Percentiles rank a stretch among this genome's conserved stretches.
These are phyloP conservation scores for Phytophthora syringae DNA, from an alignment of 352 stramenopile species.

Conservation along the genomic window DNA sequence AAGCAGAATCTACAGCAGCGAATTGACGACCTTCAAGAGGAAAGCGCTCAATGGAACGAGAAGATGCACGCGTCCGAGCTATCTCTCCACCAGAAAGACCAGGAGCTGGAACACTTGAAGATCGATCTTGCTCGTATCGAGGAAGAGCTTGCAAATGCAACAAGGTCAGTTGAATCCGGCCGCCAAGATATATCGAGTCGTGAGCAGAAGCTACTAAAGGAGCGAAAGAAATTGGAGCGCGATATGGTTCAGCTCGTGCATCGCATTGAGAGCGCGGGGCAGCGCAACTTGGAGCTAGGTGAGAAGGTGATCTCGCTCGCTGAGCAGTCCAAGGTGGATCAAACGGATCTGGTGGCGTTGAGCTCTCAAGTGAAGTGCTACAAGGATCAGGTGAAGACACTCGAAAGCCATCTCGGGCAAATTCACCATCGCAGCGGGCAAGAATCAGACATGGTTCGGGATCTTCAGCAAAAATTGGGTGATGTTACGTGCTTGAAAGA, in stretches of 20 bases:
- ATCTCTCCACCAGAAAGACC: slow-evolving; percentile 37
- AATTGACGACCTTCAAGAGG: slow-evolving; percentile 36
- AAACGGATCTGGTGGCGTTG: slow-evolving; percentile 65
- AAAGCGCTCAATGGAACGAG: slow-evolving; percentile 30
- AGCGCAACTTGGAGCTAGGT: slow-evolving; percentile 64
- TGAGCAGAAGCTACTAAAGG: slow-evolving; percentile 65
- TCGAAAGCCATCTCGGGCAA: slow-evolving; percentile 48
- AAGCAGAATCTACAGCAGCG: slow-evolving; percentile 35
- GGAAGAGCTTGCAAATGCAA: slow-evolving; percentile 36
- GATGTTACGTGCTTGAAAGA: slow-evolving; percentile 59
- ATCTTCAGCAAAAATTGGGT: slow-evolving; percentile 50
- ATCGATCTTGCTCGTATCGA: slow-evolving; percentile 39
- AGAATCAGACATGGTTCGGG: slow-evolving; percentile 36
- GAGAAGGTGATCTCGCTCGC: slow-evolving; percentile 65
- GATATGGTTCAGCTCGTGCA: slow-evolving; percentile 57
- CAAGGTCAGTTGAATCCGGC: slow-evolving; percentile 29
- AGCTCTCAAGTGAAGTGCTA: slow-evolving; percentile 72
- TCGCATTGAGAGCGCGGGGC: slow-evolving; percentile 57
- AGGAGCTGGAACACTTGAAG: slow-evolving; percentile 28
- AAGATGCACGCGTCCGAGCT: slow-evolving; percentile 29
- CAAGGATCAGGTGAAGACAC: slow-evolving; percentile 54
- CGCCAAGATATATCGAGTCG: slow-evolving; percentile 46
- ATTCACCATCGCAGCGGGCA: slow-evolving; percentile 30
- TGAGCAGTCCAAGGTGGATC: slow-evolving; percentile 65
- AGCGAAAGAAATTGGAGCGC: slow-evolving; percentile 61